phyloP scores from a whole-genome alignment of 2,329 filamentous ascomycete species.

The Alternaria incomplexa region DNA sequence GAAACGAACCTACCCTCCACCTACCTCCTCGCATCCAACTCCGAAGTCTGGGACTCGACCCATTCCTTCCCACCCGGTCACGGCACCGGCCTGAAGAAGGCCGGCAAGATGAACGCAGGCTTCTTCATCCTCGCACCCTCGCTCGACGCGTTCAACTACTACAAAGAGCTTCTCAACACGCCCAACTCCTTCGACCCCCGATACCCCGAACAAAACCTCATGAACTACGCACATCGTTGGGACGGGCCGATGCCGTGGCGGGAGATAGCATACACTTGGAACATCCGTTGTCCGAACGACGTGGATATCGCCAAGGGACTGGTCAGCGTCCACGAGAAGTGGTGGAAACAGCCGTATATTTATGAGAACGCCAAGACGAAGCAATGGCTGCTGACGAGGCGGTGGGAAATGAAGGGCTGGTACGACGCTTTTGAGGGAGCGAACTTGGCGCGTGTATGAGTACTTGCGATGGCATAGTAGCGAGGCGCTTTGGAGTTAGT shows the following conservation, averaged over 20 bases:
- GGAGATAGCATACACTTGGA: constrained; percentile 47
- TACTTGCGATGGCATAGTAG: neutral
- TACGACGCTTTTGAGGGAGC: constrained; percentile 32
- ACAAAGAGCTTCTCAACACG: constrained; percentile 36
- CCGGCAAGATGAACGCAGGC: constrained; percentile 46
- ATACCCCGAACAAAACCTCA: constrained; percentile 47
- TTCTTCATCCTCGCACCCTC: constrained; percentile 47
- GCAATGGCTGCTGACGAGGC: constrained; percentile 39
- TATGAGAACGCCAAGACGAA: constrained; percentile 34
- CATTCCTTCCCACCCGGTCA: constrained; percentile 46
- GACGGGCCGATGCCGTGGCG: constrained; percentile 51
- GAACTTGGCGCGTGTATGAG: constrained; percentile 17
- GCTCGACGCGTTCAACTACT: constrained; percentile 40
- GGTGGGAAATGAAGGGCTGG: constrained; percentile 51
- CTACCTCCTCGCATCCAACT: constrained; percentile 44
- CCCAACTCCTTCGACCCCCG: constrained; percentile 40
- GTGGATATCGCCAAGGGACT: constrained; percentile 47
- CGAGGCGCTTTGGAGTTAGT: neutral
- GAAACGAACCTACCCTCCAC: constrained; percentile 26
- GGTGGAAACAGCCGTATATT: constrained; percentile 43
- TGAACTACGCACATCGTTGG: constrained; percentile 46
- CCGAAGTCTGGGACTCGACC: constrained; percentile 36
- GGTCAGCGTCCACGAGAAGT: constrained; percentile 49
- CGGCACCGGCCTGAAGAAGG: constrained; percentile 35
- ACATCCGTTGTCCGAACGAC: constrained; percentile 46